These are phyloP conservation scores for Candida golubevii DNA, from an alignment of 805 yeast species.

Conservation along the genomic window DNA sequence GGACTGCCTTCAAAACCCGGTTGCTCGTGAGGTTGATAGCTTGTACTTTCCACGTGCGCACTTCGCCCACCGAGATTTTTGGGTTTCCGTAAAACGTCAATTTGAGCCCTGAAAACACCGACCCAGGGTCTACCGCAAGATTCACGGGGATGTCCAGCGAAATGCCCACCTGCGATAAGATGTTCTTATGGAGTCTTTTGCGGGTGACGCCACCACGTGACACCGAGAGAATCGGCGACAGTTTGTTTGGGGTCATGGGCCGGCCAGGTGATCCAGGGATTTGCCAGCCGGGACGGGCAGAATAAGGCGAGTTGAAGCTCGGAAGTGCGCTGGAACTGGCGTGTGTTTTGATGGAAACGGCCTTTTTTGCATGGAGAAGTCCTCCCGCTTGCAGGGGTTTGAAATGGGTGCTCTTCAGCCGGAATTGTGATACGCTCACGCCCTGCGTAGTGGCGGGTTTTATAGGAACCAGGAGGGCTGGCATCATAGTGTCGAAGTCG, in stretches of 20 bases:
- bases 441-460: slow-evolving; percentile 1
- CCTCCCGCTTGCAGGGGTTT: slow-evolving; percentile 1
- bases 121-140: slow-evolving; percentile 24
- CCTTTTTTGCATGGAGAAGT: slow-evolving; percentile 8
- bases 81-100: slow-evolving; percentile 53
- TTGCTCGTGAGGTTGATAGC: slow-evolving; percentile 53
- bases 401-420: slow-evolving; percentile 4
- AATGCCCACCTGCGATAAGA: slow-evolving; percentile 8
- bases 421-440: slow-evolving; percentile 5
- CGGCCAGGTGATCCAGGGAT: not conserved
- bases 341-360: slow-evolving; percentile 21
- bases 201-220: slow-evolving; percentile 1
- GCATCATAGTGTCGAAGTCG: slow-evolving; percentile 22
- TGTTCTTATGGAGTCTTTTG: slow-evolving; percentile 2
- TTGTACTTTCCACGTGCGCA: slow-evolving; percentile 60
- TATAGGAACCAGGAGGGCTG: not conserved
- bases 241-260: slow-evolving; percentile 1
- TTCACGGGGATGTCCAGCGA: slow-evolving; percentile 35
- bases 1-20: slow-evolving; percentile 48
- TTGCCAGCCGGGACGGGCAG: slow-evolving; percentile 2
- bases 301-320: not conserved
- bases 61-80: slow-evolving; percentile 54
- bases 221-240: slow-evolving; percentile 9
- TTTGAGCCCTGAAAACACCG: slow-evolving; percentile 35
- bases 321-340: slow-evolving; percentile 8